Percentiles rank a stretch among this genome's conserved stretches.
phyloP scores from a whole-genome alignment of 1,284 basidiomycete species.

The Ustilago xerochloae region DNA sequence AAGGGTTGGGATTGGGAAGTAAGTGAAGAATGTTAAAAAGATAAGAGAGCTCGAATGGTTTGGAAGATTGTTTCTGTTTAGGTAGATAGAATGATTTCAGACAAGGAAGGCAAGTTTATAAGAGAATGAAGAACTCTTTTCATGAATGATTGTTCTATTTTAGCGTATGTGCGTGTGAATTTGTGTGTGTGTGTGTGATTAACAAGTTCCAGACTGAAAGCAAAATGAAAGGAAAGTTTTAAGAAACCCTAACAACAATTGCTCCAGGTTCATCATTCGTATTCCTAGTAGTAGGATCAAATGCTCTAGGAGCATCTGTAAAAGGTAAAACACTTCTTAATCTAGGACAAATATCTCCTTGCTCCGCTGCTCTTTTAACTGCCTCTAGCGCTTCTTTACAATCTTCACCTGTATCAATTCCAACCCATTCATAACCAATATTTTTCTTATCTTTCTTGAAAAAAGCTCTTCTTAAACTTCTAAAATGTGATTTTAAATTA shows the following conservation, averaged over 20 bases:
- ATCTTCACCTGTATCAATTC: conserved; percentile 59
- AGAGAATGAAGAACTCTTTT: too few species aligned
- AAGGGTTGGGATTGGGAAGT: conserved; percentile 46
- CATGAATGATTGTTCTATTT: conserved; percentile 1
- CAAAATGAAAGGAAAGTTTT: background rate
- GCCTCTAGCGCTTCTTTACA: conserved; percentile 62
- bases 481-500: conserved; percentile 63
- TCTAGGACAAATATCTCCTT: conserved; percentile 62
- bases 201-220: background rate
- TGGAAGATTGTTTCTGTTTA: too few species aligned
- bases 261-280: conserved; percentile 56
- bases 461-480: conserved; percentile 68
- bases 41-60: background rate
- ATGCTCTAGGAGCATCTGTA: conserved; percentile 60
- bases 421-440: conserved; percentile 68
- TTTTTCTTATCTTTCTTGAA: conserved; percentile 70
- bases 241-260: conserved; percentile 61
- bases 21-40: conserved; percentile 5
- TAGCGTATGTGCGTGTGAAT: background rate
- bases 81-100: too few species aligned
- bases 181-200: background rate
- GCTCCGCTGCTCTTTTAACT: conserved; percentile 58
- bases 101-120: too few species aligned
- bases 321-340: conserved; percentile 63
- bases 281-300: conserved; percentile 50